Conservation (phyloP, 2,329 filamentous ascomycete genomes). For the Hysterium pulicare region DNA sequence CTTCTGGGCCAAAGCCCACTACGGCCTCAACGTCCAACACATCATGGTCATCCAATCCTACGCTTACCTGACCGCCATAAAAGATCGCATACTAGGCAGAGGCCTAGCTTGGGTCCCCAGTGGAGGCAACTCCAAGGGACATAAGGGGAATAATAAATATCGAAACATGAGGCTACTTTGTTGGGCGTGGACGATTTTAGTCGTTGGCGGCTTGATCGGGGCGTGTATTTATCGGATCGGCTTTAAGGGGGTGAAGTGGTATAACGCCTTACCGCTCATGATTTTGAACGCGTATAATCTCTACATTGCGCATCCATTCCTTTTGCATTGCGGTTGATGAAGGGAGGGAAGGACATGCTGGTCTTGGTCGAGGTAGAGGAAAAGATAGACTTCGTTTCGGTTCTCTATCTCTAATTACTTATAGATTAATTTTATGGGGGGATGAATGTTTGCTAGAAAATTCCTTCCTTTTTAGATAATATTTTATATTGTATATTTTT, state of each 20-base stretch:
- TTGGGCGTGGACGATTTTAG: constrained; percentile 36
- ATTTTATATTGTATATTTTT: too few species aligned
- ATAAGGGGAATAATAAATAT: constrained; percentile 42
- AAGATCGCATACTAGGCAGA: constrained; percentile 40
- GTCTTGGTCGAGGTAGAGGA: too few species aligned
- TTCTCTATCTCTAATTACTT: too few species aligned
- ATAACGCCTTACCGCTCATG: constrained; percentile 39
- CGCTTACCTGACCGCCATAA: constrained; percentile 43
- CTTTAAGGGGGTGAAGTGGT: constrained; percentile 35
- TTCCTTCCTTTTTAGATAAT: too few species aligned
- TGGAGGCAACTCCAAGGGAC: constrained; percentile 40
- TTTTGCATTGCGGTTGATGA: constrained; percentile 21
- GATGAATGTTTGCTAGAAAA: too few species aligned
- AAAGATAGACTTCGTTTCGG: too few species aligned
- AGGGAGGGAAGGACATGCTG: too few species aligned
- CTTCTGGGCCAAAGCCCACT: constrained; percentile 41
- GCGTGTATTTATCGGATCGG: constrained; percentile 36
- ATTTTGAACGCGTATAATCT: constrained; percentile 40
- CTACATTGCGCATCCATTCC: constrained; percentile 40
- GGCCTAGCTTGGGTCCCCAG: constrained; percentile 41
- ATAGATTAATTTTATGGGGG: too few species aligned
- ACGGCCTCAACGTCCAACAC: constrained; percentile 45
- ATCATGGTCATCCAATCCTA: constrained; percentile 43
- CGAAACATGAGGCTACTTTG: constrained; percentile 43
- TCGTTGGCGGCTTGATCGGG: constrained; percentile 33